phyloP scores from a whole-genome alignment of 495 filamentous ascomycete genomes.

The Penicillium parvum region DNA sequence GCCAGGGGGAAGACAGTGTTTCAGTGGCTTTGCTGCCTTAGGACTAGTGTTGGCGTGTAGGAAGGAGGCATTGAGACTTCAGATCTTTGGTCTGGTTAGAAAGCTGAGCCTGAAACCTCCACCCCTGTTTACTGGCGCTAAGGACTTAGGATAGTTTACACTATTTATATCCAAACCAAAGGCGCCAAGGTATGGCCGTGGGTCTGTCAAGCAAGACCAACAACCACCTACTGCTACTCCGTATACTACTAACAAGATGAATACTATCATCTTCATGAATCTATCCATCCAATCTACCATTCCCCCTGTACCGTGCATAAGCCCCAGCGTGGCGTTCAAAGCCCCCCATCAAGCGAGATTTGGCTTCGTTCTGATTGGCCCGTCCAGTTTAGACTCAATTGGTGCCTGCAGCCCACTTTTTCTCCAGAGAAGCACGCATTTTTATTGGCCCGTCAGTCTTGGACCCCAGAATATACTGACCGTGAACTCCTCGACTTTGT shows the following conservation, averaged over 20 bases:
- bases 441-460: slow-evolving; percentile 25
- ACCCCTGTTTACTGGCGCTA: slow-evolving; percentile 14
- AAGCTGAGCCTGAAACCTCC: too few species aligned
- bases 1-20: slow-evolving; percentile 22
- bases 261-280: neutral
- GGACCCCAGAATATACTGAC: slow-evolving; percentile 24
- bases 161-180: slow-evolving; percentile 26
- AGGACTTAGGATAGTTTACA: slow-evolving; percentile 6
- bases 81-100: too few species aligned
- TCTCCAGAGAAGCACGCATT: slow-evolving; percentile 21
- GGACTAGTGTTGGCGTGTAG: too few species aligned
- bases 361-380: slow-evolving; percentile 11
- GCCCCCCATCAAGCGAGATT: slow-evolving; percentile 16
- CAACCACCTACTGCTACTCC: neutral
- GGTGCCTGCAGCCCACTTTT: slow-evolving; percentile 23
- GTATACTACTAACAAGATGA: neutral
- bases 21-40: slow-evolving; percentile 14
- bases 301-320: slow-evolving; percentile 9
- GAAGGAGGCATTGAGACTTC: too few species aligned
- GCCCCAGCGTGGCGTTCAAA: slow-evolving; percentile 20
- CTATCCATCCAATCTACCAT: neutral
- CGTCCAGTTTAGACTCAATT: slow-evolving; percentile 15
- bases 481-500: neutral
- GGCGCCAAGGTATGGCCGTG: slow-evolving; percentile 13
- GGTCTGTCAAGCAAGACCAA: too few species aligned